phyloP scores from a whole-genome alignment of 805 yeast genomes.

The Lachancea fermentati region DNA sequence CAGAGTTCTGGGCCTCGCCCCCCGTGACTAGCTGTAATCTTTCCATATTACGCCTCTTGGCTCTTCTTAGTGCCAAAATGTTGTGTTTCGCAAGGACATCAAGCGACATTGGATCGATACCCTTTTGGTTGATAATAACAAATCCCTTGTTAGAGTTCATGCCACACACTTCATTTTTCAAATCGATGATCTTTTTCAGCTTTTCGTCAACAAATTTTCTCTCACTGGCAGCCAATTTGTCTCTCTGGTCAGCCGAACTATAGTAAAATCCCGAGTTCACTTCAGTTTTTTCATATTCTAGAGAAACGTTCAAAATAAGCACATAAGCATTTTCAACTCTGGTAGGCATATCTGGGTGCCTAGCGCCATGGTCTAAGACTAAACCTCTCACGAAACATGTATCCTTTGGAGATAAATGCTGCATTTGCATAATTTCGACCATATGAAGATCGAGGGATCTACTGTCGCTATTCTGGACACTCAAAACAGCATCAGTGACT shows the following conservation, averaged over 20 bases:
- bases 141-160: conserved; percentile 67
- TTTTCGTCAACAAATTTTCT: conserved; percentile 92
- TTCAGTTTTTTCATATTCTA: conserved; percentile 97
- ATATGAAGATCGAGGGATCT: conserved; percentile 76
- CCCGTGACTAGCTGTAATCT: conserved; percentile 93
- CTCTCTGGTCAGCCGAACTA: conserved; percentile 93
- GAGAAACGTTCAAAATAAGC: conserved; percentile 83
- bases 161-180: conserved; percentile 88
- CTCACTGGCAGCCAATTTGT: conserved; percentile 87
- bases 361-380: conserved; percentile 95
- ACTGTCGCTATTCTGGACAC: conserved; percentile 52
- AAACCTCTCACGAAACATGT: conserved; percentile 81
- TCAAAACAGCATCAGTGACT: conserved; percentile 91
- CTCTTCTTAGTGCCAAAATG: conserved; percentile 92
- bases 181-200: conserved; percentile 81
- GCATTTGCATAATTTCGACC: conserved; percentile 99
- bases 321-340: conserved; percentile 76
- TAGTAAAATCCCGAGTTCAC: conserved; percentile 94
- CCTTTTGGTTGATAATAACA: conserved; percentile 95
- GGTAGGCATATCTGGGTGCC: conserved; percentile 99
- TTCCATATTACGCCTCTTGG: conserved; percentile 99
- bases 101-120: conserved; percentile 96
- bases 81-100: conserved; percentile 90
- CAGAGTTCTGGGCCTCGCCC: conserved; percentile 96
- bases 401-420: conserved; percentile 79